A percentile compares a stretch with the other conserved stretches of the same genome.
Evolutionary conservation across 2,329 filamentous ascomycete genomes (phyloP).

Genomic region (Ascochyta koolunga): DNA sequence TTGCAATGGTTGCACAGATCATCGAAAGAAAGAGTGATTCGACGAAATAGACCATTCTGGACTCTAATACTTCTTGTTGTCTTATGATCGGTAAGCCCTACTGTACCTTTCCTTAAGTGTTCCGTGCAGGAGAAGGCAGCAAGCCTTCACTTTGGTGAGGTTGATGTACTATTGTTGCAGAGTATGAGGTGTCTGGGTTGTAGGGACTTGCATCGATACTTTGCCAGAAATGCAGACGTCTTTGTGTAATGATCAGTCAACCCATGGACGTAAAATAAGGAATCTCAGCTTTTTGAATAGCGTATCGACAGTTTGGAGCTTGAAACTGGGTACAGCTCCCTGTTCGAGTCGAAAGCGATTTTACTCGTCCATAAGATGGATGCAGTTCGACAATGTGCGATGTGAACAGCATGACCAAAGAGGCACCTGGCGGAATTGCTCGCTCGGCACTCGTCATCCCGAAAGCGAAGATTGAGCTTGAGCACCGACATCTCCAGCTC

Average conservation of each 20-base stretch:
- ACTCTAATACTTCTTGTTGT: not conserved
- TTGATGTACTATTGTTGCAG: not conserved
- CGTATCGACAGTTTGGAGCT: not conserved
- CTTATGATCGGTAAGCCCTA: not conserved
- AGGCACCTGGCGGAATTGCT: not conserved
- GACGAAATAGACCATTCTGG: not conserved
- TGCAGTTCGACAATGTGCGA: not conserved
- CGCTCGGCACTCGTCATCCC: slow-evolving; percentile 17
- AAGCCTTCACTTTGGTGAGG: not conserved
- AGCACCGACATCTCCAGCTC: slow-evolving; percentile 13
- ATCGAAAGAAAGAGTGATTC: not conserved
- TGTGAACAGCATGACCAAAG: not conserved
- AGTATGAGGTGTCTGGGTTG: not conserved
- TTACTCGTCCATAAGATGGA: not conserved
- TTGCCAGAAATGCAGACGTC: not conserved
- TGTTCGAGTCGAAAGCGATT: not conserved
- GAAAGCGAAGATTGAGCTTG: slow-evolving; percentile 14
- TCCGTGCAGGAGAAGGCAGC: not conserved
- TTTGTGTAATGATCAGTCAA: not conserved
- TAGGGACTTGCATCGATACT: not conserved
- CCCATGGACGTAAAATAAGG: not conserved
- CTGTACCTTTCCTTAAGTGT: not conserved
- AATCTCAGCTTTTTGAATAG: not conserved
- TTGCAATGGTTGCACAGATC: not conserved
- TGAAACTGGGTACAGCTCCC: not conserved